Evolutionary conservation across 306 rosid genomes (phyloP).

Genomic region (Quercus berberidifolia): DNA sequence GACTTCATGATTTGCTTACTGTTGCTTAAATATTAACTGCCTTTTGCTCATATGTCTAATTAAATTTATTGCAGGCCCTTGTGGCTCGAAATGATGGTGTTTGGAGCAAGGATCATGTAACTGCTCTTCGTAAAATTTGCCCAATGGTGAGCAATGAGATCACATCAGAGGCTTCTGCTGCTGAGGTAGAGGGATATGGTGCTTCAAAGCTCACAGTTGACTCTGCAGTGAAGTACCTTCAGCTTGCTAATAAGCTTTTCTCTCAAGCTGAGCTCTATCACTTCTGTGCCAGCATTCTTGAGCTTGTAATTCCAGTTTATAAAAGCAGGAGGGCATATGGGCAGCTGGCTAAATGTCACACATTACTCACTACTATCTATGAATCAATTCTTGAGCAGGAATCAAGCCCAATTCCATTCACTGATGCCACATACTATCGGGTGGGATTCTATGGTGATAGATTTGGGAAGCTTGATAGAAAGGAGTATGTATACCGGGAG

Average conservation of each 20-base stretch:
- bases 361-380: slow-evolving; percentile 75
- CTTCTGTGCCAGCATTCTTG: slow-evolving; percentile 96
- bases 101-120: slow-evolving; percentile 95
- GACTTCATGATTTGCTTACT: not conserved
- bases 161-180: slow-evolving; percentile 96
- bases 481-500: slow-evolving; percentile 88
- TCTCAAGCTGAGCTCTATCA: slow-evolving; percentile 98
- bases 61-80: slow-evolving; percentile 66
- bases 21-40: not conserved
- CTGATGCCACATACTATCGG: slow-evolving; percentile 95
- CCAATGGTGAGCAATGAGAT: slow-evolving; percentile 98
- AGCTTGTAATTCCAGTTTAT: slow-evolving; percentile 95
- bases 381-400: slow-evolving; percentile 98
- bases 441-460: slow-evolving; percentile 94
- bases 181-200: slow-evolving; percentile 98
- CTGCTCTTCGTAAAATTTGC: slow-evolving; percentile 87
- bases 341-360: slow-evolving; percentile 93
- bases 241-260: slow-evolving; percentile 96
- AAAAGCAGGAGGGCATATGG: slow-evolving; percentile 95
- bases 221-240: slow-evolving; percentile 95
- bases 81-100: slow-evolving; percentile 98
- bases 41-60: slow-evolving; percentile 9
- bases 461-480: slow-evolving; percentile 83
- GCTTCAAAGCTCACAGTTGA: slow-evolving; percentile 95
- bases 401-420: slow-evolving; percentile 96